A percentile compares a stretch with the other conserved stretches of the same genome.
Conservation (phyloP, 495 filamentous ascomycete genomes). For the Choiromyces venosus region DNA sequence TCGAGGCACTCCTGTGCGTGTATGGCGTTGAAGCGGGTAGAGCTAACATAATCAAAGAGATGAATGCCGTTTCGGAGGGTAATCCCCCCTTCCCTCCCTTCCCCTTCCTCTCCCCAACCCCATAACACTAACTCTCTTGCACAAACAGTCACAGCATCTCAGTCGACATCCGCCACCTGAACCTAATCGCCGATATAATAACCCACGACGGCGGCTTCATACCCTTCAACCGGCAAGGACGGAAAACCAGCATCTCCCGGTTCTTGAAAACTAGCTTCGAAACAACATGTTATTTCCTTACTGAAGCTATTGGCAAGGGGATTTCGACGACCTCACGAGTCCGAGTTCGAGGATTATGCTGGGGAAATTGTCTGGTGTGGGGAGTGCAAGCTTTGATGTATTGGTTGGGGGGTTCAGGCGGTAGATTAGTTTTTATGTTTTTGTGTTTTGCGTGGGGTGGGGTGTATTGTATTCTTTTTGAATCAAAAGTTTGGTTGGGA, state of each 20-base stretch:
- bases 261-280: constrained; percentile 99
- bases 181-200: constrained; percentile 95
- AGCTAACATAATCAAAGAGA: constrained; percentile 76
- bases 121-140: neutral
- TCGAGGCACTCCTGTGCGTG: constrained; percentile 69
- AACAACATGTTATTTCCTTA: constrained; percentile 87
- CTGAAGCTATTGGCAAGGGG: constrained; percentile 82
- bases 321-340: constrained; percentile 79
- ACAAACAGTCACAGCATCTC: constrained; percentile 70
- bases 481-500: too few species aligned
- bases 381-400: constrained; percentile 89
- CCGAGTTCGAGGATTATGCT: constrained; percentile 85
- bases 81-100: neutral
- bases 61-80: constrained; percentile 68
- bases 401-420: constrained; percentile 51
- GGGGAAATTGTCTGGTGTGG: constrained; percentile 71
- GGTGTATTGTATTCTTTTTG: too few species aligned
- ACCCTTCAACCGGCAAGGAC: constrained; percentile 83
- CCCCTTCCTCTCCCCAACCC: too few species aligned
- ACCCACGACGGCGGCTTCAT: constrained; percentile 79
- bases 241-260: constrained; percentile 74
- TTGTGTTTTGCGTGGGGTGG: too few species aligned
- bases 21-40: constrained; percentile 95
- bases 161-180: constrained; percentile 88
- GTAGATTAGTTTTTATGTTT: neutral